Evolutionary conservation across 805 yeast genomes (phyloP).

Genomic region (Ogataea parapolymorpha): DNA sequence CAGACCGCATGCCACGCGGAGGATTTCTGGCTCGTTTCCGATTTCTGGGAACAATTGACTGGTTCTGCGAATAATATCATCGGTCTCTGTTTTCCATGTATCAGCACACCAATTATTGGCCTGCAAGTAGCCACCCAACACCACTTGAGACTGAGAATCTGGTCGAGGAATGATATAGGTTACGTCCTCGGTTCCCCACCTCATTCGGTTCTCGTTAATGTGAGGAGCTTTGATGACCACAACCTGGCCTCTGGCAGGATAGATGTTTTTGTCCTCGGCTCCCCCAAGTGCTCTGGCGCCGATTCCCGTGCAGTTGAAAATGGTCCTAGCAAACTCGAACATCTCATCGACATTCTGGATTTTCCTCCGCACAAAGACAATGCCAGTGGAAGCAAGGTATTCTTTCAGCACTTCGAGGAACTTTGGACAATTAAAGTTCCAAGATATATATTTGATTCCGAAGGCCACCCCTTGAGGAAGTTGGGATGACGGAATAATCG

Average conservation of each 20-base stretch:
- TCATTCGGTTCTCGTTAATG: conserved; percentile 51
- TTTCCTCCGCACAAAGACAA: conserved; percentile 44
- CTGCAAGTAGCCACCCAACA: conserved; percentile 75
- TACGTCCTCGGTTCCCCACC: conserved; percentile 60
- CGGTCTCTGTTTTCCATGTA: conserved; percentile 44
- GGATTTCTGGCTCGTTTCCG: conserved; percentile 43
- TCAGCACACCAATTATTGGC: conserved; percentile 60
- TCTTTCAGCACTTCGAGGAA: conserved; percentile 47
- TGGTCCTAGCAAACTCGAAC: conserved; percentile 38
- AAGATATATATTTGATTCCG: conserved; percentile 57
- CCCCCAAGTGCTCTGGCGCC: conserved; percentile 66
- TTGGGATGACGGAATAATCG: conserved; percentile 33
- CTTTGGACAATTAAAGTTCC: conserved; percentile 72
- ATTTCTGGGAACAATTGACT: conserved; percentile 50
- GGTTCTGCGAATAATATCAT: conserved; percentile 51
- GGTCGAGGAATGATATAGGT: conserved; percentile 77
- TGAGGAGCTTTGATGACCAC: conserved; percentile 71
- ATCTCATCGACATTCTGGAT: conserved; percentile 59
- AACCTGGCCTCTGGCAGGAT: conserved; percentile 80
- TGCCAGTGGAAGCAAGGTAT: conserved; percentile 47
- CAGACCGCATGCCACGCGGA: conserved; percentile 68
- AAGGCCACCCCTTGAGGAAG: conserved; percentile 51
- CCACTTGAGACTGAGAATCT: conserved; percentile 57
- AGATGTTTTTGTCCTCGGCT: conserved; percentile 55
- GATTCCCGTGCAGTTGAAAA: conserved; percentile 76